Evolutionary conservation across 2,329 filamentous ascomycete genomes (phyloP), one percentile per base, ranked within the genome.

Genomic region (Raffaelea ambrosiae): DNA sequence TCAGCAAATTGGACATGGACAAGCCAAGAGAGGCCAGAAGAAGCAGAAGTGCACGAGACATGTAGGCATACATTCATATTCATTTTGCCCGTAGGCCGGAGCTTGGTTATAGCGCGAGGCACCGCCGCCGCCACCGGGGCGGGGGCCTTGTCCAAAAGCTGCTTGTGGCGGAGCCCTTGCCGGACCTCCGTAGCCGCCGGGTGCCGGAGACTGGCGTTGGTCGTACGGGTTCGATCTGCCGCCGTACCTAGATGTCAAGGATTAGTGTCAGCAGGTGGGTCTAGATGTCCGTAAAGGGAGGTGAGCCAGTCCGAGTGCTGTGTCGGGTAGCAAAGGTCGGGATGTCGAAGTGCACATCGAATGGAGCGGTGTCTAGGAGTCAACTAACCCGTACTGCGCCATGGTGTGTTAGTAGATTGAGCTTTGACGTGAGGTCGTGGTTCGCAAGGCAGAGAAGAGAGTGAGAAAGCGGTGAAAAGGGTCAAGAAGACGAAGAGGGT

Each of bases 171-270:
- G 55, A 50, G 59, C 52, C 16, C 59, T 55, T 33, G 42, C 50
- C 23, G 54, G 51, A 16, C 58, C 60, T 23, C 63, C 65, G 47
- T 69, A 69, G 21, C 66, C 62, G 42, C 64, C 66, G 46, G 60
- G 60, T 44, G 55, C 56, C 43, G 57, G 56, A 33, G 62, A 65
- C 51, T 70, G 69, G 60, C 73, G 68, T 59, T 82, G 68, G 58
- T 80, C 77, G 58, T 76, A 83, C 48, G 79, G 78, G 64, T 83
- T 81, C 51, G 66, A 63, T 56, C 65, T 65, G 48, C 67, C 69
- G 53, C 73, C 71, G 68, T 81, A 80, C 66, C 75, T 81, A 59
- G 33, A 51, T 40, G 44, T 42, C 40, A 31, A 50, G 45, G 18
- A 29, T 43, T 11, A 18, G 31, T 26, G 63, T 71, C 57, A 71